A percentile compares a stretch with the other conserved stretches of the same genome.
phyloP scores from a whole-genome alignment of 208 protist genomes.

The Porcisia deanei region DNA sequence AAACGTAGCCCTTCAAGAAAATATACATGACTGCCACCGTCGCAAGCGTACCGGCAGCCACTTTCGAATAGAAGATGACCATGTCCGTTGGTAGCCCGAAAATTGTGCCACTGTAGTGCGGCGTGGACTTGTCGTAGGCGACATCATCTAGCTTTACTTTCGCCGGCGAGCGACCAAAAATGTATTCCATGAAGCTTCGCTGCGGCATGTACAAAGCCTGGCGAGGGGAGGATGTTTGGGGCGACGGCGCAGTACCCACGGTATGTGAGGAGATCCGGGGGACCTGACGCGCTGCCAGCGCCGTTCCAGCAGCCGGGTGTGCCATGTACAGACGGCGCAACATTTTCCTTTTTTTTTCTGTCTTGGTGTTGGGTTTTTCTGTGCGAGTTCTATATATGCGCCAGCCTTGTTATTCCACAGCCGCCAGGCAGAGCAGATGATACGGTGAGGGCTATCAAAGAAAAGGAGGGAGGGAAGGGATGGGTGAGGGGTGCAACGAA shows the following conservation, averaged over 20 bases:
- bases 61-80: slow-evolving; percentile 85
- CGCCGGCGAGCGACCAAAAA: slow-evolving; percentile 29
- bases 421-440: neutral
- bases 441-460: neutral
- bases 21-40: slow-evolving; percentile 52
- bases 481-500: too few relatives aligned
- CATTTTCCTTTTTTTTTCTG: slow-evolving; percentile 2
- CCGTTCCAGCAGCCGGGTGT: slow-evolving; percentile 6
- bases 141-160: slow-evolving; percentile 73
- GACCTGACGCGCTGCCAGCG: neutral
- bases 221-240: neutral
- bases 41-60: slow-evolving; percentile 32
- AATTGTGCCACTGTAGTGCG: slow-evolving; percentile 73
- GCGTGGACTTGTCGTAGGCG: slow-evolving; percentile 72
- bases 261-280: neutral
- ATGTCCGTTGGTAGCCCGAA: slow-evolving; percentile 82
- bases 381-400: neutral
- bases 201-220: slow-evolving; percentile 14
- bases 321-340: slow-evolving; percentile 13
- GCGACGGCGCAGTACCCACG: neutral
- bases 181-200: slow-evolving; percentile 40
- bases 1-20: slow-evolving; percentile 81
- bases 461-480: neutral
- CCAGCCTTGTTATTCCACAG: neutral
- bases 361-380: neutral